Evolutionary conservation across 768 basidiomycete genomes (phyloP).

Genomic region (Lyophyllum decastes): DNA sequence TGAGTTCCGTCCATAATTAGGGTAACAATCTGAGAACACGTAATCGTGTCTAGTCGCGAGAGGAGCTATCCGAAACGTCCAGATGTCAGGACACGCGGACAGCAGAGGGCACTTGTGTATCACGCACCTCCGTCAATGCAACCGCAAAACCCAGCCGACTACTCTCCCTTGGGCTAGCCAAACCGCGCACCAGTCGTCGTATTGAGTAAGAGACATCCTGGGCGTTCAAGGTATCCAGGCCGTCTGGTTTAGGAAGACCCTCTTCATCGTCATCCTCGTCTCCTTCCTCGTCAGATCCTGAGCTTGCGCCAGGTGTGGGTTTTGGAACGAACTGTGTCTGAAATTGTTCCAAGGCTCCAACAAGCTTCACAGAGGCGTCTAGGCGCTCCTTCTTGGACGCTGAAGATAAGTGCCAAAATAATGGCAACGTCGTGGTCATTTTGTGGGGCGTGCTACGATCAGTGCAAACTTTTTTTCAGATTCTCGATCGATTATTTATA

Average conservation of each 20-base stretch:
- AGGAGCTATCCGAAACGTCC: conserved; percentile 55
- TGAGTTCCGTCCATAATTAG: conserved; percentile 75
- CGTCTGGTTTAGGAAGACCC: conserved; percentile 40
- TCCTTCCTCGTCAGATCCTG: conserved; percentile 46
- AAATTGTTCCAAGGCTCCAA: conserved; percentile 81
- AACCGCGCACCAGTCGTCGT: conserved; percentile 79
- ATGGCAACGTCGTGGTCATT: conserved; percentile 87
- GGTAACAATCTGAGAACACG: conserved; percentile 74
- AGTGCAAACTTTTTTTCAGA: conserved; percentile 15
- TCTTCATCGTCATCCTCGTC: conserved; percentile 47
- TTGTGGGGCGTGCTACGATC: conserved; percentile 10
- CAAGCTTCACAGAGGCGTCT: conserved; percentile 83
- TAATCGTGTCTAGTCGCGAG: conserved; percentile 74
- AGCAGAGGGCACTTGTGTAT: background rate
- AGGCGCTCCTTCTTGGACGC: conserved; percentile 77
- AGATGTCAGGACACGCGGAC: background rate
- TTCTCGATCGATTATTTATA: conserved; percentile 15
- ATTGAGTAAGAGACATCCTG: conserved; percentile 94
- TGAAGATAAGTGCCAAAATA: conserved; percentile 94
- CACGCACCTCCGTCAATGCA: conserved; percentile 86
- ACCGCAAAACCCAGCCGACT: conserved; percentile 95
- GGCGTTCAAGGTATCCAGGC: conserved; percentile 70
- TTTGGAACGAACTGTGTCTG: conserved; percentile 66
- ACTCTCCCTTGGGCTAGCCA: conserved; percentile 91
- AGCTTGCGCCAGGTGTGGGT: conserved; percentile 24